A percentile compares a stretch with the other conserved stretches of the same genome.
Conservation (phyloP, 306 rosid species). For the Acacia confusa region DNA sequence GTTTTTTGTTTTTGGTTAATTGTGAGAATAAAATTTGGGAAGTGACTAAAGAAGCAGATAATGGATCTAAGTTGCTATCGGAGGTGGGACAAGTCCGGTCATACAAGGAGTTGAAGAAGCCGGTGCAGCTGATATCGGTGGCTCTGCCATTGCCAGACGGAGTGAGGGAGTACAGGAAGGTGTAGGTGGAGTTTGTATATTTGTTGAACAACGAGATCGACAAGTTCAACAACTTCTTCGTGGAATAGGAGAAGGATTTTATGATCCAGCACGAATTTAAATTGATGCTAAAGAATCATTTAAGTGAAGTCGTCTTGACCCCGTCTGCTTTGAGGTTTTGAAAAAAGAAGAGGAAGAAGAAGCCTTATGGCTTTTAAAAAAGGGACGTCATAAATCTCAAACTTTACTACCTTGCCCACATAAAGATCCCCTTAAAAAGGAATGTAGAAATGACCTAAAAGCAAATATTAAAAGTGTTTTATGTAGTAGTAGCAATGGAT, state of each 20-base stretch:
- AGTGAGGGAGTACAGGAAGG: conserved; percentile 41
- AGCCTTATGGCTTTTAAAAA: no score
- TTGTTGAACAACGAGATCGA: conserved; percentile 82
- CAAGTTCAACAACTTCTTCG: conserved; percentile 79
- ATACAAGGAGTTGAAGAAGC: conserved; percentile 84
- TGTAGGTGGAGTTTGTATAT: conserved; percentile 62
- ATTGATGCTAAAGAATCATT: background rate
- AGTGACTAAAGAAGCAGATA: conserved; percentile 74
- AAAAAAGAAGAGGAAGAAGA: no score
- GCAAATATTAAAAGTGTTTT: no score
- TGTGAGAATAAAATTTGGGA: conserved; percentile 71
- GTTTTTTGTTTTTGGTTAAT: no score
- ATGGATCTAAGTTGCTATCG: conserved; percentile 66
- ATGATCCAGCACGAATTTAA: conserved; percentile 63
- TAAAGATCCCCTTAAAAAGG: no score
- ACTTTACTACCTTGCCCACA: no score
- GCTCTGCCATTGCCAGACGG: conserved; percentile 41
- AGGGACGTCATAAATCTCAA: no score
- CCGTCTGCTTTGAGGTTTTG: no score
- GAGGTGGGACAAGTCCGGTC: conserved; percentile 75
- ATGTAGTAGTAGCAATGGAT: no score
- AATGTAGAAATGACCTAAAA: no score
- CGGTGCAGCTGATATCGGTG: conserved; percentile 47
- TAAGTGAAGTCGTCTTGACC: no score
- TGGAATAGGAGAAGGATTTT: conserved; percentile 85